Percentiles rank a stretch among this genome's conserved stretches.
phyloP scores from a whole-genome alignment of 768 basidiomycete genomes.

The Leucocoprinus leucothites region DNA sequence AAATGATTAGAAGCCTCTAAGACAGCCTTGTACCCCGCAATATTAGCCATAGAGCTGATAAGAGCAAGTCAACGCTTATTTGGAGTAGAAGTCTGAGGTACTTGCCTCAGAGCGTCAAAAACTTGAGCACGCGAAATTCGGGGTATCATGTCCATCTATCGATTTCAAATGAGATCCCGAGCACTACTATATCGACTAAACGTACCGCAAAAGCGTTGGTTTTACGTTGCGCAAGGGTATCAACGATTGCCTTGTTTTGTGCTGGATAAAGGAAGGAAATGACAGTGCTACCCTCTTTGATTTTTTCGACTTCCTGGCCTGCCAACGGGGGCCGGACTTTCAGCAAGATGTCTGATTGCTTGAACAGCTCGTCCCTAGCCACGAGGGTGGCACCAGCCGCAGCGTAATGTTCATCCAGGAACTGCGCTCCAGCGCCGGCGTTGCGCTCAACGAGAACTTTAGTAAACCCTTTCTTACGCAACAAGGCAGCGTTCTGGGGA shows the following conservation, averaged over 20 bases:
- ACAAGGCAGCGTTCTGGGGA: slow-evolving; percentile 68
- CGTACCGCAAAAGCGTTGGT: slow-evolving; percentile 69
- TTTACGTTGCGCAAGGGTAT: slow-evolving; percentile 61
- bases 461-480: slow-evolving; percentile 81
- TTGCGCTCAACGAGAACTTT: slow-evolving; percentile 70
- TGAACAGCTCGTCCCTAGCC: slow-evolving; percentile 68
- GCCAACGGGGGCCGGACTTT: slow-evolving; percentile 80
- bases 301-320: slow-evolving; percentile 53
- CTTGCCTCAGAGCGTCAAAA: slow-evolving; percentile 82
- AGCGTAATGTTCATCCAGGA: slow-evolving; percentile 75
- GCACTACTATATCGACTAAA: slow-evolving; percentile 7
- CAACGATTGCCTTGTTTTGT: slow-evolving; percentile 75
- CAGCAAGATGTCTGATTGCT: slow-evolving; percentile 70
- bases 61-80: slow-evolving; percentile 2
- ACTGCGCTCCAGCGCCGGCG: slow-evolving; percentile 72
- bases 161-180: neutral
- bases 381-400: slow-evolving; percentile 78
- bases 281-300: slow-evolving; percentile 75
- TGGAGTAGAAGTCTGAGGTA: slow-evolving; percentile 5
- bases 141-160: slow-evolving; percentile 85
- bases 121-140: slow-evolving; percentile 88
- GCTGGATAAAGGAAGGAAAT: slow-evolving; percentile 84
- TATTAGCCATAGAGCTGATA: slow-evolving; percentile 87
- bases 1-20: slow-evolving; percentile 89
- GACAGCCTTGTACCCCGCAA: slow-evolving; percentile 91